phyloP scores from a whole-genome alignment of 352 stramenopile species.

The Pythium chondricola region DNA sequence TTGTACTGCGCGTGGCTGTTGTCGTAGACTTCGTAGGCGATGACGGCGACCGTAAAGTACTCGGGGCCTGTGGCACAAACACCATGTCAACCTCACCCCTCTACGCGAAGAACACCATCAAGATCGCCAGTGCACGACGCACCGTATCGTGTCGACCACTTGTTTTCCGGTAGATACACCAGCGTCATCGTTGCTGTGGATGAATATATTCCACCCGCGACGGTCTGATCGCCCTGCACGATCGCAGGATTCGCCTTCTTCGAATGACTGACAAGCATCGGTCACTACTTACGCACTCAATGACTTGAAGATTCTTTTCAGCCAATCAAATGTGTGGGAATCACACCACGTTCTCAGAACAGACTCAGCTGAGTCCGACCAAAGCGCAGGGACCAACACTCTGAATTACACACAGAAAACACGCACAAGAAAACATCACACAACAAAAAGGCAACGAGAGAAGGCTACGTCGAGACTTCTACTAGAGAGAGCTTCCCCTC shows the following conservation, averaged over 20 bases:
- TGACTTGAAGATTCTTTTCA: no score
- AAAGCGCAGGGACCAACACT: no score
- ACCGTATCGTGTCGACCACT: slow-evolving; percentile 73
- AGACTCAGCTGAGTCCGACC: no score
- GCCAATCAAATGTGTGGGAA: slow-evolving; percentile 16
- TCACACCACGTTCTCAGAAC: no score
- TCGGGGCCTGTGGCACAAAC: slow-evolving; percentile 59
- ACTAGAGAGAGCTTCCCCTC: no score
- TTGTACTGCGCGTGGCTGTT: slow-evolving; percentile 55
- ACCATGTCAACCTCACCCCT: no score
- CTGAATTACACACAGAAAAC: slow-evolving; percentile 10
- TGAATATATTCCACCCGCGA: neutral
- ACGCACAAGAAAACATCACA: neutral
- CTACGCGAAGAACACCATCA: neutral
- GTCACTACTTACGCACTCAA: neutral
- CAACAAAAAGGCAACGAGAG: slow-evolving; percentile 4
- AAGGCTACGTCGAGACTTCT: slow-evolving; percentile 7
- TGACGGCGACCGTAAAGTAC: slow-evolving; percentile 69
- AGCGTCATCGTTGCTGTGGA: slow-evolving; percentile 42
- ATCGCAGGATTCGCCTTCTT: slow-evolving; percentile 1
- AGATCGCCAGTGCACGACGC: slow-evolving; percentile 2
- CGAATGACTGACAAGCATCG: slow-evolving; percentile 10
- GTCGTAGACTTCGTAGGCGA: slow-evolving; percentile 42
- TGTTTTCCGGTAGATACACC: slow-evolving; percentile 62
- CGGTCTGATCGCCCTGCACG: neutral